Evolutionary conservation across 169 alveolate genomes (phyloP), one percentile per base, ranked within the genome.

Genomic region (Plasmodium ovale): DNA sequence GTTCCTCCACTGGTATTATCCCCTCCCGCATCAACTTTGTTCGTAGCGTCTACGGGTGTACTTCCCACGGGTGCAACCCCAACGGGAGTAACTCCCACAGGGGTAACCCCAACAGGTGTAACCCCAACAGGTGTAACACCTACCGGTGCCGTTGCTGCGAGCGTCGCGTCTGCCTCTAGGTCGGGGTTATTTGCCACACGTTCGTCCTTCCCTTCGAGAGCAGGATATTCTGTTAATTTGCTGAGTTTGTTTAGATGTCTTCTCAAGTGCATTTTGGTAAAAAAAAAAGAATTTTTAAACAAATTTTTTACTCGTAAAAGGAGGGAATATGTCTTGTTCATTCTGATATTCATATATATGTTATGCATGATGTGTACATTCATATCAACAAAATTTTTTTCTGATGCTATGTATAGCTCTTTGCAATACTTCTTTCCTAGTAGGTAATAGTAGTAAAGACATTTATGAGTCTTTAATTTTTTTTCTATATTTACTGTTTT

Each of bases 381-480:
- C 3, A 77, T 60, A 60, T 77, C 88, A 2, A 47, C 68, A 37
- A 77, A 77, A 31, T 60, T 39, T 47, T 77, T 77, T 27, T 77
- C 88, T 4, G 88, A 77, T 35, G 88, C 65, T 23, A 77, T 68
- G 25, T 77, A 77, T 53, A 77, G 7, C 21, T 77, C 88, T 67
- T 64, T 77, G 54, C 88, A 77, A 53, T 77, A 77, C 31, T 77
- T 77, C 33, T 77, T 77, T 1, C 88, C 88, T 35, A 77, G 33
- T 21, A 77, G 51, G 23, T 77, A 77, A 67, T 77, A 77, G 35
- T 77, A 77, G 35, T 60, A 77, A 6, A 77, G 1, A 62, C 67
- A 60, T 62, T 77, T 60, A 31, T 39, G 62, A 12, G 47, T 23
- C 62, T 77, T 77, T 6, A 77, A 42, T 77, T 77, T 77, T 19